Base-by-base conservation (phyloP, 352 stramenopile genomes). In the Phytophthora fragariae region DNA sequence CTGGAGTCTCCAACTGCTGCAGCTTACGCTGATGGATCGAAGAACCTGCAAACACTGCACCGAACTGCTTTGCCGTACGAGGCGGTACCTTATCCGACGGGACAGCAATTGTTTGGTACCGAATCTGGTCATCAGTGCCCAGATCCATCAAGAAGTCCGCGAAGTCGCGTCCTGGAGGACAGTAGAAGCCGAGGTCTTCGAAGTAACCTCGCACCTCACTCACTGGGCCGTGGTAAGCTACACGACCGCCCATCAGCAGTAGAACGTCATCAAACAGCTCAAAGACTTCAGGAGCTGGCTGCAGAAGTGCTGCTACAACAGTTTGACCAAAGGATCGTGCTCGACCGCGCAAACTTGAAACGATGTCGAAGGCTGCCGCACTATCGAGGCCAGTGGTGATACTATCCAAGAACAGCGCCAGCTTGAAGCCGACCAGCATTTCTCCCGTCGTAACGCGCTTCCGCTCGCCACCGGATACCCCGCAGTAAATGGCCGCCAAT, bases 361-460 rank as follows among this genome's bases (percentile, higher is more conserved):
- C 56, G 56, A 91, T 90, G 55, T 90, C 84, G 49, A 83, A 87
- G 17, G 84, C 86, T 39, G 82, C 79, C 37, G 84, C 82, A 21
- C 76, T 84, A 58, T 91, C 84, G 10, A 91, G 67, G 2, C 84
- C 84, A 0, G 83, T 91, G n/a, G 70, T 85, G 58, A 90, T 85
- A 33, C 79, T 76, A 77, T 98, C 93, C 52, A 97, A 74, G 27
- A 97, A 68, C 10, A 93, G 55, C 2, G 93, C 80, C 11, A 76
- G 52, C 24, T 90, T 89, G 66, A 93, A 82, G 0, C 89, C 95
- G 1, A 97, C 75, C 10, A 97, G 67, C 74, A 97, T 93, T 63
- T 92, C 92, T 19, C 86, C 90, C 52, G 91, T 95, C 37, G 94
- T 97, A 7, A 97, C 83, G 31, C 93, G 81, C 72, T 98, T 98